Evolutionary conservation across 225 moss, liverwort and hornwort genomes (phyloP), one percentile per base, ranked within the genome.

Genomic region (Anthoceros angustus): DNA sequence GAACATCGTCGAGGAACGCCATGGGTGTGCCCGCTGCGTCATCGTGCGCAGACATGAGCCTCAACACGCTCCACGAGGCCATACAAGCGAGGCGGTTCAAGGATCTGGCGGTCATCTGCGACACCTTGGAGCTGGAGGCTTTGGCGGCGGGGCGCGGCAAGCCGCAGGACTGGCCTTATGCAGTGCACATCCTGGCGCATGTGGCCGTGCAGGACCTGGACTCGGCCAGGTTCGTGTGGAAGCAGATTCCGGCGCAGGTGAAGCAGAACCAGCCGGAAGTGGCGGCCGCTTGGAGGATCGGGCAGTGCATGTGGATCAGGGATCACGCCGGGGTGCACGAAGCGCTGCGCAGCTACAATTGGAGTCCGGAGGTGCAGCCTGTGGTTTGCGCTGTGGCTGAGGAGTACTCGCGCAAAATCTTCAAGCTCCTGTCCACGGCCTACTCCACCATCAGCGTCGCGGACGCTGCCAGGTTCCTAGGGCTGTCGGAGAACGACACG

Each of bases 211-310:
- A 74, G 26, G 95, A 98, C 70, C 71, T 98, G 95, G 84, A 89
- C 70, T 92, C 85, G 82, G 92, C 95, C 63, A 84, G 92, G 73
- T 98, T 98, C 66, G 71, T 92, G 25, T 98, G 95, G 95, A 98
- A 89, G 70, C 82, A 88, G 45, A 89, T 77, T 39, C 81, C 89
- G 62, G 78, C 70, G 45, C 40, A 71, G n/a, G 64, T 80, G 25
- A 98, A 87, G 79, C 89, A 89, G 64, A 83, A 80, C 66, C 76
- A 80, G 72, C 66, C 82, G 40, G 95, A 98, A 68, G 76, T 98
- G 64, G 66, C 71, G 42, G 92, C 89, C 76, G 85, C 88, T 42
- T 98, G 95, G 95, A 92, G 87, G 74, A 86, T 98, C 68, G 89
- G 83, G 23, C 82, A 83, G 77, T 82, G 72, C 63, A 76, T 98